Conservation (phyloP, 805 yeast genomes). For the Ogataea angusta region DNA sequence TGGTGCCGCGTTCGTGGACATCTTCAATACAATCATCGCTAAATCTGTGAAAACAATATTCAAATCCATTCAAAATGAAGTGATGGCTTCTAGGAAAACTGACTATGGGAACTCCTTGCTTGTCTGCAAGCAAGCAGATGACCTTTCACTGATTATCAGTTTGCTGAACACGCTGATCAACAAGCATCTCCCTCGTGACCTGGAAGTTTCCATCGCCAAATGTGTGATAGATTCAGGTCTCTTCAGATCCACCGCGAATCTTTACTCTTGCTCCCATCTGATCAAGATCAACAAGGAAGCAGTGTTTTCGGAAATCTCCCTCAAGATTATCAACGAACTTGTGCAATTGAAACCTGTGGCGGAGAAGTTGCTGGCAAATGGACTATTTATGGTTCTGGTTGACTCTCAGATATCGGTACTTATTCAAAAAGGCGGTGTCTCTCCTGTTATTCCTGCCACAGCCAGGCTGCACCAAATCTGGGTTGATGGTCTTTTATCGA, state of each 20-base stretch:
- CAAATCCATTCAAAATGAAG: slow-evolving; percentile 56
- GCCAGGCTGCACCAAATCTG: slow-evolving; percentile 63
- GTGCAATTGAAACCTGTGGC: slow-evolving; percentile 61
- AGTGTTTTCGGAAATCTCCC: slow-evolving; percentile 66
- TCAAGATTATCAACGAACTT: slow-evolving; percentile 67
- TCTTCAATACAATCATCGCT: slow-evolving; percentile 62
- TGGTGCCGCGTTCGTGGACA: slow-evolving; percentile 50
- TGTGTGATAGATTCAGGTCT: slow-evolving; percentile 57
- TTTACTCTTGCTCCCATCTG: slow-evolving; percentile 66
- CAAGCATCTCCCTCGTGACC: slow-evolving; percentile 44
- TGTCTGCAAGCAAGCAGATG: slow-evolving; percentile 56
- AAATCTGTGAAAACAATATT: slow-evolving; percentile 62
- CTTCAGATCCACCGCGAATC: slow-evolving; percentile 55
- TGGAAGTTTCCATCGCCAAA: slow-evolving; percentile 49
- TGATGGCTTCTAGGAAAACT: slow-evolving; percentile 39
- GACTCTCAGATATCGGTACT: slow-evolving; percentile 71
- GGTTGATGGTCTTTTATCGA: slow-evolving; percentile 78
- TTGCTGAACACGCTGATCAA: slow-evolving; percentile 57
- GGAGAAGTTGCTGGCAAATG: slow-evolving; percentile 58
- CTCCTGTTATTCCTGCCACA: slow-evolving; percentile 48
- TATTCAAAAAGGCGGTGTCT: slow-evolving; percentile 63
- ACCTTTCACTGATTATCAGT: slow-evolving; percentile 58
- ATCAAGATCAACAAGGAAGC: slow-evolving; percentile 60
- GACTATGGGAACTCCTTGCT: slow-evolving; percentile 34
- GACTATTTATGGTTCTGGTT: slow-evolving; percentile 62